Evolutionary conservation across 306 rosid species (phyloP), one percentile per base, ranked within the genome.

Genomic region (Comarum palustre): DNA sequence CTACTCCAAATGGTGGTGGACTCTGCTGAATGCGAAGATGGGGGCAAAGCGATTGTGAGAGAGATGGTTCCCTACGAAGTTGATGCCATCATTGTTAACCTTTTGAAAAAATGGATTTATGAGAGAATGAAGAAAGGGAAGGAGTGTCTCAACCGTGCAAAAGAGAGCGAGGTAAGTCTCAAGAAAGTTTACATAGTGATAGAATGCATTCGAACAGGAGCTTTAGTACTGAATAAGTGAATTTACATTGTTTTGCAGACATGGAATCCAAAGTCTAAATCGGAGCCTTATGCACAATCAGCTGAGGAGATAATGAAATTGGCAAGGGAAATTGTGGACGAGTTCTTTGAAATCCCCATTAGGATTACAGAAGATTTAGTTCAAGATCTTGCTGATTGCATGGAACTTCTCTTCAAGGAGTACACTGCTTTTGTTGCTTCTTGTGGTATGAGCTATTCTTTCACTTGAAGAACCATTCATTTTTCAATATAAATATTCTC

Each of bases 201-300:
- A 51, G 14, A 39, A 39, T 66, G 11, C 12, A 13, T 38, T 6
- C 13, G 17, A 16, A 34, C 20, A 63, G 3, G 25, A 58, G 19
- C 68, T 71, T 27, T 43, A 63, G 2, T 69, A 17, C 43, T 22
- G 22, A 45, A 55, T 17, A 1, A 17, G 32, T 32, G 41, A 45
- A 45, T 13, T 2, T 29, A 24, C 17, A 41, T 57, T 70, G 29
- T 55, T 15, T 71, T 74, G 74, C 66, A 94, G 99, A 91, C 96
- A 74, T 94, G 99, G 99, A 94, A 91, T 81, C 99, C 99, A 41
- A 94, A 85, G 85, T 91, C 97, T 51, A 94, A 90, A 83, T 62
- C 88, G 0, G 99, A 94, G 69, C 93, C 88, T 3, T 82, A 86
- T 72, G 97, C 97, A 15, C 89, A 72, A 63, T 88, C 97, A 71